Evolutionary conservation across 768 basidiomycete genomes (phyloP).

Genomic region (Xerocomellus chrysenteron): DNA sequence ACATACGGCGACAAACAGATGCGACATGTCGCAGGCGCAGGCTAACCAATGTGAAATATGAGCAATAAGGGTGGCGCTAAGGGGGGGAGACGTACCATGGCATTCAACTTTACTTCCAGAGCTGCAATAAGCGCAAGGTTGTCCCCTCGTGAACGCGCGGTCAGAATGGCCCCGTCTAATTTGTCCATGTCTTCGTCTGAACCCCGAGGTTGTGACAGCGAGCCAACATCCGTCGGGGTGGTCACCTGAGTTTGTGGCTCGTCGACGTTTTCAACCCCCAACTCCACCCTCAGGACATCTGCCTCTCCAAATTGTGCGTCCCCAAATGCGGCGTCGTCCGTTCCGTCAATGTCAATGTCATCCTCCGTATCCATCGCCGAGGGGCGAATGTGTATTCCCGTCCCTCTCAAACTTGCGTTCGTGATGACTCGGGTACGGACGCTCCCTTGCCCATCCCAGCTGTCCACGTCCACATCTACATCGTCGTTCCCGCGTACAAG

Average conservation of each 20-base stretch:
- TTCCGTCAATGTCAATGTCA: slow-evolving; percentile 79
- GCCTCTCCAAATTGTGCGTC: slow-evolving; percentile 74
- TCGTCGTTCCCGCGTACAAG: slow-evolving; percentile 35
- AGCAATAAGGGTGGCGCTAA: slow-evolving; percentile 30
- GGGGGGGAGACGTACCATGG: slow-evolving; percentile 47
- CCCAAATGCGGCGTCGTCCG: slow-evolving; percentile 66
- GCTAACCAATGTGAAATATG: slow-evolving; percentile 9
- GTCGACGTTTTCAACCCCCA: slow-evolving; percentile 14
- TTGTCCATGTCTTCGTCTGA: slow-evolving; percentile 40
- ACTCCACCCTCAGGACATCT: slow-evolving; percentile 49
- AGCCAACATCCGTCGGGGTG: background rate
- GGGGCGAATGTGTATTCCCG: slow-evolving; percentile 67
- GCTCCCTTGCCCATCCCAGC: slow-evolving; percentile 44
- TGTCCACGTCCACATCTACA: slow-evolving; percentile 33
- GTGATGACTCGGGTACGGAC: slow-evolving; percentile 40
- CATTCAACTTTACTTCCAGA: slow-evolving; percentile 59
- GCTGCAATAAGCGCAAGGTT: slow-evolving; percentile 48
- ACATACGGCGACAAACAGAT: slow-evolving; percentile 78
- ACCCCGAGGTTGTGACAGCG: background rate
- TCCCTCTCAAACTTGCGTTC: slow-evolving; percentile 44
- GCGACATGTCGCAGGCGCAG: slow-evolving; percentile 49
- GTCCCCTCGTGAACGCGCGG: slow-evolving; percentile 51
- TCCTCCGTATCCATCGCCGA: slow-evolving; percentile 69
- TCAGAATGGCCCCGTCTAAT: slow-evolving; percentile 48
- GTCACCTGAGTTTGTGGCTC: slow-evolving; percentile 38